phyloP scores from a whole-genome alignment of 345 rosid species.

The Eucalyptus urophylla region DNA sequence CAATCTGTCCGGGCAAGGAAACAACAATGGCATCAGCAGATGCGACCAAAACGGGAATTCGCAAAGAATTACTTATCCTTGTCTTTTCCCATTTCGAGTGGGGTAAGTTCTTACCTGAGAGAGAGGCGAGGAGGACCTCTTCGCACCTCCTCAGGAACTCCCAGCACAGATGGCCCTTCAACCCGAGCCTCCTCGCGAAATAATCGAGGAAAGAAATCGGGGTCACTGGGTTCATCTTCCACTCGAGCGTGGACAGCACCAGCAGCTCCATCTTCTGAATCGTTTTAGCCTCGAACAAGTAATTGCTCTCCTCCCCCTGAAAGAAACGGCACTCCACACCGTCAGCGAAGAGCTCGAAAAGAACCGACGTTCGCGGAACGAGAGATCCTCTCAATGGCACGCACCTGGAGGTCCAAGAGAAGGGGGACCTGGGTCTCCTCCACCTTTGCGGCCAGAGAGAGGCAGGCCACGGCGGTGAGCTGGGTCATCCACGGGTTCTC shows the following conservation, averaged over 20 bases:
- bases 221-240: conserved; percentile 79
- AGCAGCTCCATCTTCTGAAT: conserved; percentile 50
- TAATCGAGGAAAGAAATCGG: conserved; percentile 53
- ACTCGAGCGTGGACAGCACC: conserved; percentile 57
- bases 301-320: conserved; percentile 47
- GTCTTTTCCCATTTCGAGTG: background rate
- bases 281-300: conserved; percentile 31
- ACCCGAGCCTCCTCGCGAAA: conserved; percentile 48
- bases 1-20: conserved; percentile 16
- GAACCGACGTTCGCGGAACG: background rate
- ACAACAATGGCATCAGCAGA: background rate
- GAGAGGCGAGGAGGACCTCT: conserved; percentile 17
- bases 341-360: background rate
- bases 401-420: conserved; percentile 54
- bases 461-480: conserved; percentile 59
- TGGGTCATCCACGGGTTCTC: conserved; percentile 64
- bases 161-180: conserved; percentile 33
- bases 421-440: conserved; percentile 39
- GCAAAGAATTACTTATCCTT: background rate
- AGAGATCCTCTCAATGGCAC: background rate
- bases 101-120: conserved; percentile 18
- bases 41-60: background rate
- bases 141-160: conserved; percentile 50
- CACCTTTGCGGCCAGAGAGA: conserved; percentile 55
- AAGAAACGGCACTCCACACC: background rate